These are phyloP conservation scores for Colletotrichum sp. DNA, from an alignment of 2,329 filamentous ascomycete species.

Conservation along the genomic window DNA sequence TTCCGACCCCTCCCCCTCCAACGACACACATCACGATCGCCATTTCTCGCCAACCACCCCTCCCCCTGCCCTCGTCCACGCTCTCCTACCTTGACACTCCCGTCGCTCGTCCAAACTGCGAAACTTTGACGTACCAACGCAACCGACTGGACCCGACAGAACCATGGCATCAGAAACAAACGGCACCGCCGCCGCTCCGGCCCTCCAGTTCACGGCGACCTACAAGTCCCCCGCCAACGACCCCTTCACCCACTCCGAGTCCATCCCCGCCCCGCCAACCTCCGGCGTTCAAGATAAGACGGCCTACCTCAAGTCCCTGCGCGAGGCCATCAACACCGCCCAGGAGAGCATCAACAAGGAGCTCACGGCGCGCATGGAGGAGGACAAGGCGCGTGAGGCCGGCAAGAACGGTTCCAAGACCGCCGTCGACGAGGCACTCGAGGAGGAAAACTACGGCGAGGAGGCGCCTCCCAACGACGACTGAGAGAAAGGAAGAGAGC, in stretches of 20 bases:
- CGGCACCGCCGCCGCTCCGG: not conserved
- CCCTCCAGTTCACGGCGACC: constrained; percentile 46
- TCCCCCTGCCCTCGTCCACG: not conserved
- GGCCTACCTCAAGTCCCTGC: constrained; percentile 64
- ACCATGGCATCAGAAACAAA: not conserved
- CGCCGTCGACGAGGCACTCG: constrained; percentile 57
- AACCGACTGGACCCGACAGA: not conserved
- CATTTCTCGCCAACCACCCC: not conserved
- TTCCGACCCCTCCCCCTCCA: not conserved
- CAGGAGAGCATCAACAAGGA: constrained; percentile 73
- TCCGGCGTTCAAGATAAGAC: constrained; percentile 55
- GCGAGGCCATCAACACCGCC: constrained; percentile 58
- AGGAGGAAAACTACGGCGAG: constrained; percentile 85
- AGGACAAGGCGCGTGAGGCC: constrained; percentile 63
- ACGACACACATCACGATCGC: not conserved
- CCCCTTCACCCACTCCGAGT: constrained; percentile 47
- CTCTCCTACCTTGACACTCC: not conserved
- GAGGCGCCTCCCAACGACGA: constrained; percentile 75
- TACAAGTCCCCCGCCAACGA: constrained; percentile 59
- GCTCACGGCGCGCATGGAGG: constrained; percentile 76
- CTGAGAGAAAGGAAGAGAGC: constrained; percentile 11
- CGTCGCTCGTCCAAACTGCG: not conserved
- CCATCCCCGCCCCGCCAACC: constrained; percentile 37
- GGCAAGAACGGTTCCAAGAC: constrained; percentile 25
- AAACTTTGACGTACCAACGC: not conserved